These are phyloP conservation scores for Botrytis medusae DNA, from an alignment of 2,329 filamentous ascomycete genomes.

Conservation along the genomic window DNA sequence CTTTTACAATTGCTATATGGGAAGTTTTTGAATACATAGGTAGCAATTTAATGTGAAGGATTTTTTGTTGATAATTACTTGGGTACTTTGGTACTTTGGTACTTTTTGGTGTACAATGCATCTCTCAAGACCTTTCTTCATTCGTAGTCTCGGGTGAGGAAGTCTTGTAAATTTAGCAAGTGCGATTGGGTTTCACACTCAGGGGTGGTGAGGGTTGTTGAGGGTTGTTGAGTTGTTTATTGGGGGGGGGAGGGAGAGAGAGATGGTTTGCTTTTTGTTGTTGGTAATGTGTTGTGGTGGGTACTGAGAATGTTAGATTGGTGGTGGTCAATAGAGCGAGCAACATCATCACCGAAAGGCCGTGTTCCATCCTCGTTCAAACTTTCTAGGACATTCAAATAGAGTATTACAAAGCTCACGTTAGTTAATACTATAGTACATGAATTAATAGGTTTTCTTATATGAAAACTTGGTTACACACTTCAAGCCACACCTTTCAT, in stretches of 20 bases:
- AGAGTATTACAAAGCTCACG: not conserved
- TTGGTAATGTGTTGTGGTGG: not conserved
- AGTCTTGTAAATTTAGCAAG: not conserved
- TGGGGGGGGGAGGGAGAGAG: not conserved
- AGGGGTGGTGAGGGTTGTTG: not conserved
- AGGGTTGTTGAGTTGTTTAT: not conserved
- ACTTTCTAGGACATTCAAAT: not conserved
- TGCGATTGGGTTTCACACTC: not conserved
- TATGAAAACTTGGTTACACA: not conserved
- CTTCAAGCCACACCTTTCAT: not conserved
- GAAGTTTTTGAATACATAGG: not conserved
- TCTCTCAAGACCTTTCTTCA: not conserved
- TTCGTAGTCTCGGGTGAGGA: not conserved
- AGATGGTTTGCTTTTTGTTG: not conserved
- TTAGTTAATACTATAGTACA: not conserved
- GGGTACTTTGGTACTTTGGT: not conserved
- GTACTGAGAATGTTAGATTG: not conserved
- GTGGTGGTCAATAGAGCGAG: not conserved
- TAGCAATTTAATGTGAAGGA: not conserved
- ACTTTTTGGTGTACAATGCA: not conserved
- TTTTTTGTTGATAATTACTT: not conserved
- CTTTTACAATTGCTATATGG: not conserved
- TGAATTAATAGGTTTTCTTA: not conserved
- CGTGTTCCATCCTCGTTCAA: too few relatives aligned
- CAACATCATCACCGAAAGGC: not conserved